Base-by-base conservation (phyloP, 1,139 yeast species). In the Candida anutae region DNA sequence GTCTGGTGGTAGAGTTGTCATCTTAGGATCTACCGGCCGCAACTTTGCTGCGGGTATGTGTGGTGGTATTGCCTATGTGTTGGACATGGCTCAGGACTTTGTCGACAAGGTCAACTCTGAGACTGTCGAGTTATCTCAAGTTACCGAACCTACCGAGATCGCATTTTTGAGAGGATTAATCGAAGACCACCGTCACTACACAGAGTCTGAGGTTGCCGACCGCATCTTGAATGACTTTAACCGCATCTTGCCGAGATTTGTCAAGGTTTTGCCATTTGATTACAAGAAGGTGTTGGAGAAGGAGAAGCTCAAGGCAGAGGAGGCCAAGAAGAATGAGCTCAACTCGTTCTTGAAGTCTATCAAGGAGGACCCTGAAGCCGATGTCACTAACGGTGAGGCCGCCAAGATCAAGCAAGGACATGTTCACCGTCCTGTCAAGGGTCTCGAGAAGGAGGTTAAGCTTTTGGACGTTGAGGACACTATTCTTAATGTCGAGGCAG, bases 41-140 rank as follows among this genome's bases (percentile, higher is more conserved):
- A 82, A 87, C 65, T 90, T 90, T 56, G 97, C 96, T 25, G 95
- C 98, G 32, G 98, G 98, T 69, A 93, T 93, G 84, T 88, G 96
- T 47, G 98, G 98, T 60, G 98, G 98, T 75, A 90, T 90, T 55
- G 95, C 95, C 18, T 90, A 90, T 52, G 96, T 93, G 35, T 69
- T 88, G 47, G 95, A 88, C 48, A 83, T 90, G 70, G 96, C 93
- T 30, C 95, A 88, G 53, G 95, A 87, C 52, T 88, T 90, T 49
- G 61, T 66, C 39, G 77, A 77, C 36, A 81, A 81, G 61, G 88
- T 84, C 42, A 90, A 90, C 61, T 53, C 62, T 27, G 90, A 80
- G 41, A 78, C 85, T 45, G 90, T 90, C 45, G 96, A 82, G 47
- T 70, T 90, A 34, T 69, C 81, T 26, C 67, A 69, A 32, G 72